A percentile compares a stretch with the other conserved stretches of the same genome.
phyloP scores from a whole-genome alignment of 1,139 yeast genomes.

The Insectozyma bohioensis region DNA sequence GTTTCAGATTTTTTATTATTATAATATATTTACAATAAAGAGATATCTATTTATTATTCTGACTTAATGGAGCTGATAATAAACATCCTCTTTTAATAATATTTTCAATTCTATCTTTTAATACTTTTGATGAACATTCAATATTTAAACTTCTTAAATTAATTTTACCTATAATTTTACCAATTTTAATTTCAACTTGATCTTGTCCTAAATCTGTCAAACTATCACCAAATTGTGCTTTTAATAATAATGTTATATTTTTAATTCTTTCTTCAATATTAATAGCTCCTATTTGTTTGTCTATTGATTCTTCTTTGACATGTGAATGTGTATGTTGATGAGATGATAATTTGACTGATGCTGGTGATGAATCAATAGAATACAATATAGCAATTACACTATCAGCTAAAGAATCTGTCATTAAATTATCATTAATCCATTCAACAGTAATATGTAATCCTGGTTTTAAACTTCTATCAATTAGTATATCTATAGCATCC shows the following conservation, averaged over 20 bases:
- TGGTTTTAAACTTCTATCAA: constrained; percentile 45
- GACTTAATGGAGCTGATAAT: constrained; percentile 76
- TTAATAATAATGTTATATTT: constrained; percentile 62
- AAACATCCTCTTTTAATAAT: constrained; percentile 76
- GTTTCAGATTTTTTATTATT: not conserved
- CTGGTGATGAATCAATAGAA: constrained; percentile 93
- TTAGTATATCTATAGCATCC: constrained; percentile 44
- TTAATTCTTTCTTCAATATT: constrained; percentile 55
- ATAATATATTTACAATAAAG: too few relatives aligned
- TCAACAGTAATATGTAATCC: constrained; percentile 63
- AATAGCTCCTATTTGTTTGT: constrained; percentile 30
- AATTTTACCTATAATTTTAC: constrained; percentile 70
- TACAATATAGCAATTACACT: constrained; percentile 86
- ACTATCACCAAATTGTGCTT: constrained; percentile 87
- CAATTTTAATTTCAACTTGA: constrained; percentile 62
- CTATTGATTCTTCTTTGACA: constrained; percentile 12
- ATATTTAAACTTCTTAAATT: constrained; percentile 66
- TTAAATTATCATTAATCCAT: constrained; percentile 82
- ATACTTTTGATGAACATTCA: constrained; percentile 72
- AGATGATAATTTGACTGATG: constrained; percentile 85
- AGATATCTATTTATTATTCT: constrained; percentile 22
- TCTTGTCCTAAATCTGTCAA: constrained; percentile 41
- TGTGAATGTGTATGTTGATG: constrained; percentile 51
- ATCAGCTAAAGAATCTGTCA: constrained; percentile 94
- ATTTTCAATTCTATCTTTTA: constrained; percentile 80